phyloP scores from a whole-genome alignment of 352 stramenopile species.

The Phytopythium oedochilum region DNA sequence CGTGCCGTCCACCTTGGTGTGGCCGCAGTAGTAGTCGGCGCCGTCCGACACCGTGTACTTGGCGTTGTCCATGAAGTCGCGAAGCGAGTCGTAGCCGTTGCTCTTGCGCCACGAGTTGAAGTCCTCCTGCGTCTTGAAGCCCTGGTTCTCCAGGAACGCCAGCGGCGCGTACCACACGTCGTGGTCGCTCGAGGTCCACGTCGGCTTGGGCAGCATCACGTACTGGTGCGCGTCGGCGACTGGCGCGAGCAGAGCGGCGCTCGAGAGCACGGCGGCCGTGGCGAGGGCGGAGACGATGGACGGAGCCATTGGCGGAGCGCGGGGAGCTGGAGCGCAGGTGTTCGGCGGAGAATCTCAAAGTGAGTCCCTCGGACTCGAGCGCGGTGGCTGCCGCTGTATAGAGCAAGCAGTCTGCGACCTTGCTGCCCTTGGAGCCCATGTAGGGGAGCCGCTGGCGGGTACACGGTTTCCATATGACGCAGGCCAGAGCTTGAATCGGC shows the following conservation, averaged over 20 bases:
- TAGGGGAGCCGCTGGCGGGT: not conserved
- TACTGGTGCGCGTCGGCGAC: slow-evolving; percentile 24
- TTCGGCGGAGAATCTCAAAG: no score
- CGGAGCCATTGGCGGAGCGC: no score
- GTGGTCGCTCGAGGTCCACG: slow-evolving; percentile 28
- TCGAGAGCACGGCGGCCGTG: slow-evolving; percentile 12
- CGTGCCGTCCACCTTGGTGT: slow-evolving; percentile 18
- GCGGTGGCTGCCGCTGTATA: no score
- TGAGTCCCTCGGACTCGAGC: no score
- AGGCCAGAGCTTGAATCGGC: not conserved
- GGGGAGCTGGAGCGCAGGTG: no score
- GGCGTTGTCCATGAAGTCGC: slow-evolving; percentile 31
- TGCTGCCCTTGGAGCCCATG: not conserved
- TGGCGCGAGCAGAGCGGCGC: slow-evolving; percentile 12
- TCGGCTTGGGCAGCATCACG: slow-evolving; percentile 31
- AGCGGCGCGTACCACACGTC: slow-evolving; percentile 34
- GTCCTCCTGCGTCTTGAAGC: slow-evolving; percentile 32
- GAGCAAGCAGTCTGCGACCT: not conserved
- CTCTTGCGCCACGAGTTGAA: slow-evolving; percentile 29
- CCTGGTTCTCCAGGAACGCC: slow-evolving; percentile 45
- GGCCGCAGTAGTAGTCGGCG: slow-evolving; percentile 29
- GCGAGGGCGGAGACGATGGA: slow-evolving; percentile 17
- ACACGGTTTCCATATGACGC: not conserved
- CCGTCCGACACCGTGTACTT: slow-evolving; percentile 28
- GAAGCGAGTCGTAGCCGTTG: slow-evolving; percentile 35